Base-by-base conservation (phyloP, 2,329 filamentous ascomycete genomes). In the Byssothecium circinans region DNA sequence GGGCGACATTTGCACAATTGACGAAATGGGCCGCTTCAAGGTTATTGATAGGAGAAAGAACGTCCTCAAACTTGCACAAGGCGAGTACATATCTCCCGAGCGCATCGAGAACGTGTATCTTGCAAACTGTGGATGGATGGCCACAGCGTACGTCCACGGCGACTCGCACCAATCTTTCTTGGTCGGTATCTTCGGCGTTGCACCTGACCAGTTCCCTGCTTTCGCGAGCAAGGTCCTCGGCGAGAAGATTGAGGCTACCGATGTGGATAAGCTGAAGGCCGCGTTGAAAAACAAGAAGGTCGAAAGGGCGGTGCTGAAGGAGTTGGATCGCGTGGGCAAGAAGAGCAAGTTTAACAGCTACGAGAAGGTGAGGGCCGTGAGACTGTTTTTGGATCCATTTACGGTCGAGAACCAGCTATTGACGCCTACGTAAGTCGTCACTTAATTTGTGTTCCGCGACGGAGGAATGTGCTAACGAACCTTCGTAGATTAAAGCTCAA, bases 11-110 rank as follows among this genome's bases (percentile, higher is more conserved):
- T 89, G 85, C 65, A 82, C 85, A 55, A 79, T 99, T 19, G 94
- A 99, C 72, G 84, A 85, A 58, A 73, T 88, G 65, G 94, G 94
- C 53, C 89, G 91, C 51, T 87, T 97, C 78, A 85, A 83, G 73
- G 95, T 99, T 72, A 87, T 99, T 62, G 94, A 99, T 73, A 91
- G 94, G 62, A 87, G 91, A 75, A 99, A 99, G 87, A 97, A 97
- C 74, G 89, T 99, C n/a, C 84, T 99, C 68, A 99, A 99, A 81
- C 83, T 99, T 46, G 86, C 92, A 0, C 94, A 99, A 74, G 94
- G 94, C 70, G 94, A 99, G 76, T 99, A 99, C 75, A 90, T 99
- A 64, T 96, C 91, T 1, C 94, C 94, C 12, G 94, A 99, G 76
- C 89, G 91, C 47, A 89, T 99, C 66, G 94, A 99, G 78, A 96